Evolutionary conservation across 2,329 filamentous ascomycete species (phyloP).

Genomic region (Pyrenochaeta sp.): DNA sequence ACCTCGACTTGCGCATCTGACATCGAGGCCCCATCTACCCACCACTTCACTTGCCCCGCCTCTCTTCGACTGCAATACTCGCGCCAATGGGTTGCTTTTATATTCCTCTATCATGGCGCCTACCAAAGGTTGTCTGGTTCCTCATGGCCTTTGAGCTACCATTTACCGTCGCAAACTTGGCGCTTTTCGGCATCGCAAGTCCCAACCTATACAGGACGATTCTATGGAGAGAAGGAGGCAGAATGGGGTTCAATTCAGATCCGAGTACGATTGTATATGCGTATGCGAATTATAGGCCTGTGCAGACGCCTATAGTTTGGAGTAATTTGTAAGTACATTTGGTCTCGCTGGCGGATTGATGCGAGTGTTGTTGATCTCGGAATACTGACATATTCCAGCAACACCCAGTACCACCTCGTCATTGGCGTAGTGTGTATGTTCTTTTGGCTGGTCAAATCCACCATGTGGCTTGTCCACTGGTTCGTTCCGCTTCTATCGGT

Average conservation of each 20-base stretch:
- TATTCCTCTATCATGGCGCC: conserved; percentile 63
- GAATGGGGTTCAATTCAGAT: conserved; percentile 76
- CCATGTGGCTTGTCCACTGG: conserved; percentile 73
- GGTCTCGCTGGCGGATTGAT: neutral
- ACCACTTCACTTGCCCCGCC: conserved; percentile 1
- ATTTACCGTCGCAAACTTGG: conserved; percentile 69
- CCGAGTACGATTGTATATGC: conserved; percentile 74
- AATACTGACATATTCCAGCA: conserved; percentile 56
- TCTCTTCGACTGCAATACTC: neutral
- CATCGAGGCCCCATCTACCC: neutral
- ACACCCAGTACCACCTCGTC: conserved; percentile 78
- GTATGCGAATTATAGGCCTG: conserved; percentile 72
- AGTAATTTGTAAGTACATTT: conserved; percentile 68
- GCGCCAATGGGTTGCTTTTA: conserved; percentile 52
- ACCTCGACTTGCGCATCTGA: neutral
- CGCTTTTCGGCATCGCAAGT: conserved; percentile 76
- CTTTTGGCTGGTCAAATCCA: conserved; percentile 73
- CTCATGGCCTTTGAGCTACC: conserved; percentile 72
- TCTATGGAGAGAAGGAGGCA: conserved; percentile 75
- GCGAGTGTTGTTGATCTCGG: too few relatives aligned
- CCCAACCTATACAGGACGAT: conserved; percentile 75
- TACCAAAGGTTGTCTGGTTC: conserved; percentile 59
- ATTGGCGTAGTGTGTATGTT: conserved; percentile 80
- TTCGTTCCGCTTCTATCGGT: conserved; percentile 72
- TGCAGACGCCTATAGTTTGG: conserved; percentile 74